Percentiles rank a stretch among this genome's conserved stretches.
phyloP scores from a whole-genome alignment of 345 rosid species.

The Dipteronia sinensis region DNA sequence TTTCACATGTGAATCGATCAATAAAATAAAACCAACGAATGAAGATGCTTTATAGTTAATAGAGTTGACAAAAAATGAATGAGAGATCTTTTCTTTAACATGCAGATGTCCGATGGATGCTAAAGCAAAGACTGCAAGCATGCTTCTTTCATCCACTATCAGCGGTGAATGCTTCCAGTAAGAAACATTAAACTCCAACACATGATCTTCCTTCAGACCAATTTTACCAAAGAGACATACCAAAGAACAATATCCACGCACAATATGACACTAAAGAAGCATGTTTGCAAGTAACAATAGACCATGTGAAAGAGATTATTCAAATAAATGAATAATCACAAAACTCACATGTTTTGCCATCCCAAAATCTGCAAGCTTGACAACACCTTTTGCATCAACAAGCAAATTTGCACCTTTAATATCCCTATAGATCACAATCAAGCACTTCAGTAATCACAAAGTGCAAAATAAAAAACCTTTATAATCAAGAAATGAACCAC shows the following conservation, averaged over 20 bases:
- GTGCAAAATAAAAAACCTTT: background rate
- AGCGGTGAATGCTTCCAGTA: background rate
- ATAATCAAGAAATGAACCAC: constrained; percentile 11
- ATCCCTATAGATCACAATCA: constrained; percentile 48
- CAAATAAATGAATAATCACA: background rate
- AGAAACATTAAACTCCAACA: no score
- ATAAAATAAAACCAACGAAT: background rate
- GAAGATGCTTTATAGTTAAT: background rate
- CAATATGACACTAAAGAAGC: constrained; percentile 10
- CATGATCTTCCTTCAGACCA: background rate
- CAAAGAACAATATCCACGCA: background rate
- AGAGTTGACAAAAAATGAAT: background rate
- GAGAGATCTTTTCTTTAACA: background rate
- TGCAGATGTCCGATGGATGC: background rate
- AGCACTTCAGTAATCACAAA: constrained; percentile 8
- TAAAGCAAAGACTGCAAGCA: background rate
- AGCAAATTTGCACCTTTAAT: constrained; percentile 83
- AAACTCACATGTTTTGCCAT: constrained; percentile 74
- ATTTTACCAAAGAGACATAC: background rate
- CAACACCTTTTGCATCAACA: constrained; percentile 59
- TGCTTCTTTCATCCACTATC: background rate
- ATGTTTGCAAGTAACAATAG: background rate
- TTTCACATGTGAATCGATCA: background rate
- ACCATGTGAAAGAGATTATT: background rate
- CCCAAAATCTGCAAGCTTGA: constrained; percentile 82